Percentiles rank a stretch among this genome's conserved stretches.
phyloP scores from a whole-genome alignment of 768 basidiomycete genomes.

The Trametes elegans region DNA sequence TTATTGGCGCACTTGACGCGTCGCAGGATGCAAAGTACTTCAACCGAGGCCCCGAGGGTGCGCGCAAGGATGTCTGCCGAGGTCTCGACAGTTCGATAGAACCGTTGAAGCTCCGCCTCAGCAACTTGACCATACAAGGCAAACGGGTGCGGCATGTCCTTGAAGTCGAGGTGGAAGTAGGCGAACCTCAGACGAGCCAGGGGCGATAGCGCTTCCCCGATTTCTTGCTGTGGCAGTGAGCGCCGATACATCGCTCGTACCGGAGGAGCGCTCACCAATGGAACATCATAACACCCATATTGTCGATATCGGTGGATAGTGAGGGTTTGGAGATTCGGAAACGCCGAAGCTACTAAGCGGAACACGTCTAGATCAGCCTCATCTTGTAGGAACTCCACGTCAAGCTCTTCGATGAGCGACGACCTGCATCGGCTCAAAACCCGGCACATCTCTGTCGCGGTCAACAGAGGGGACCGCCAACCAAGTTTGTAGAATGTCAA shows the following conservation, averaged over 20 bases:
- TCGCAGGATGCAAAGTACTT: not conserved
- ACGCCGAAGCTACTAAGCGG: not conserved
- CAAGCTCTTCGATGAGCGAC: not conserved
- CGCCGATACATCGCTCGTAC: not conserved
- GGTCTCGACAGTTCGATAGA: not conserved
- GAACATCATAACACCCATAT: not conserved
- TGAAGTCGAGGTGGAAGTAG: too few relatives aligned
- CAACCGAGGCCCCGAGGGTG: not conserved
- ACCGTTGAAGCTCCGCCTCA: not conserved
- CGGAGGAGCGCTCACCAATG: not conserved
- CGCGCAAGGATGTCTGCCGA: not conserved
- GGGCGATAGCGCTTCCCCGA: not conserved
- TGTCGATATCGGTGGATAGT: not conserved
- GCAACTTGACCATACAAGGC: not conserved
- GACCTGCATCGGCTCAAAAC: not conserved
- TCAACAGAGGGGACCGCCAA: not conserved
- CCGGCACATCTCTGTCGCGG: not conserved
- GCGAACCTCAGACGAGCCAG: not conserved
- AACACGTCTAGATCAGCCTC: not conserved
- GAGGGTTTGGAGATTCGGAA: not conserved
- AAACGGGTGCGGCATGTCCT: too few relatives aligned
- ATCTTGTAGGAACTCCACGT: constrained; percentile 3
- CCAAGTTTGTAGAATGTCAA: not conserved
- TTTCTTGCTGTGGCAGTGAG: not conserved
- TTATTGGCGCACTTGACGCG: not conserved